A percentile compares a stretch with the other conserved stretches of the same genome.
Conservation (phyloP, 768 basidiomycete species). For the Boletellus sp. region DNA sequence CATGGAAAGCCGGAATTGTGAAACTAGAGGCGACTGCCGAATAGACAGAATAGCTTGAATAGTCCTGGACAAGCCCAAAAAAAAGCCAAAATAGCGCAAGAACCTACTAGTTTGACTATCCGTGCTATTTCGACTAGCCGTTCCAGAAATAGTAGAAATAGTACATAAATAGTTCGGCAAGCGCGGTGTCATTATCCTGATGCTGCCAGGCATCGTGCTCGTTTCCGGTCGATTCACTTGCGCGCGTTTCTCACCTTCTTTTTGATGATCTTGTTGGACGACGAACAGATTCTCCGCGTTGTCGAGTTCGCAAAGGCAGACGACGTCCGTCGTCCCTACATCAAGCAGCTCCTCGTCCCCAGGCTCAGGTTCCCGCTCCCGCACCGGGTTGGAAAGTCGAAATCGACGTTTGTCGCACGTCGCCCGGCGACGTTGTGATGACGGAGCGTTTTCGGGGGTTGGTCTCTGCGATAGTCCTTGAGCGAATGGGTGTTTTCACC, state of each 20-base stretch:
- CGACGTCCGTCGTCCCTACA: slow-evolving; percentile 94
- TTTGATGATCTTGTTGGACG: background rate
- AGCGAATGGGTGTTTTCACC: slow-evolving; percentile 6
- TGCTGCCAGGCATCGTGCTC: slow-evolving; percentile 97
- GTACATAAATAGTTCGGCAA: too few species aligned
- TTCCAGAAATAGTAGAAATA: too few species aligned
- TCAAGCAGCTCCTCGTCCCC: slow-evolving; percentile 90
- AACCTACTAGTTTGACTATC: too few species aligned
- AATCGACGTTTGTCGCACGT: slow-evolving; percentile 75
- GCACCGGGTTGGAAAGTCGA: slow-evolving; percentile 76
- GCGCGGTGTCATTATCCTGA: too few species aligned
- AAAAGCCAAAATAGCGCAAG: too few species aligned
- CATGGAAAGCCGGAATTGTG: too few species aligned
- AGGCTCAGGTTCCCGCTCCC: slow-evolving; percentile 97
- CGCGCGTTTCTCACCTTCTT: slow-evolving; percentile 22
- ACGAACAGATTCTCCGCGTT: slow-evolving; percentile 85
- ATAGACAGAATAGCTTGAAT: too few species aligned
- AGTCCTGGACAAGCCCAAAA: too few species aligned
- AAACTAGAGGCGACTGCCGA: too few species aligned
- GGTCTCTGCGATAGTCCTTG: background rate
- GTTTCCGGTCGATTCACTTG: slow-evolving; percentile 98
- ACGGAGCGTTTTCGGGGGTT: background rate
- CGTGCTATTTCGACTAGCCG: too few species aligned
- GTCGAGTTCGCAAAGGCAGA: slow-evolving; percentile 91
- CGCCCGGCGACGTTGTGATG: slow-evolving; percentile 71